A percentile compares a stretch with the other conserved stretches of the same genome.
Evolutionary conservation across 352 stramenopile genomes (phyloP).

Genomic region (Phytophthora fragariaefolia): DNA sequence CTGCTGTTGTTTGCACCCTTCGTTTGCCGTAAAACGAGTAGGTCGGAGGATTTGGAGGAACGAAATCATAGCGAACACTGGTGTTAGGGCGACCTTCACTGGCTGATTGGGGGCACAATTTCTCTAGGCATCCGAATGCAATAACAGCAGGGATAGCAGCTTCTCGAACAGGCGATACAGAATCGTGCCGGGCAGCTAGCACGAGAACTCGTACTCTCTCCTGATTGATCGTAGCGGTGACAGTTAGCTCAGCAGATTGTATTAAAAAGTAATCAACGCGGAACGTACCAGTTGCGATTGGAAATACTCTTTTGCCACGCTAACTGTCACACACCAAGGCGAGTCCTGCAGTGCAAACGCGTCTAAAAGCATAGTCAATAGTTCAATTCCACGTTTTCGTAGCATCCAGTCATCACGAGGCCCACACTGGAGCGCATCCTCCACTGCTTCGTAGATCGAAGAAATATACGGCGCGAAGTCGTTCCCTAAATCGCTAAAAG

Average conservation of each 20-base stretch:
- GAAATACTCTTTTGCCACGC: conserved; percentile 35
- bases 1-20: not conserved
- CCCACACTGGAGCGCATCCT: conserved; percentile 59
- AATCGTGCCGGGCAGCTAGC: conserved; percentile 53
- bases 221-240: conserved; percentile 17
- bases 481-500: conserved; percentile 32
- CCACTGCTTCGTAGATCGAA: conserved; percentile 63
- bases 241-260: conserved; percentile 1
- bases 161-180: conserved; percentile 60
- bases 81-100: not conserved
- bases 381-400: conserved; percentile 57
- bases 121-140: conserved; percentile 50
- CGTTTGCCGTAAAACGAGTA: conserved; percentile 16
- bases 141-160: conserved; percentile 46
- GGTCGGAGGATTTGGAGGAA: conserved; percentile 21
- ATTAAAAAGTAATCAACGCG: not conserved
- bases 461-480: conserved; percentile 45
- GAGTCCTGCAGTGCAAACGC: conserved; percentile 44
- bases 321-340: conserved; percentile 19
- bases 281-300: conserved; percentile 39
- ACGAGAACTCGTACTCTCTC: conserved; percentile 54
- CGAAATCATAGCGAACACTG: conserved; percentile 28
- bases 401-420: conserved; percentile 63
- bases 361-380: conserved; percentile 58
- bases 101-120: conserved; percentile 31